phyloP scores from a whole-genome alignment of 768 basidiomycete genomes.

The Pisolithus microcarpus region DNA sequence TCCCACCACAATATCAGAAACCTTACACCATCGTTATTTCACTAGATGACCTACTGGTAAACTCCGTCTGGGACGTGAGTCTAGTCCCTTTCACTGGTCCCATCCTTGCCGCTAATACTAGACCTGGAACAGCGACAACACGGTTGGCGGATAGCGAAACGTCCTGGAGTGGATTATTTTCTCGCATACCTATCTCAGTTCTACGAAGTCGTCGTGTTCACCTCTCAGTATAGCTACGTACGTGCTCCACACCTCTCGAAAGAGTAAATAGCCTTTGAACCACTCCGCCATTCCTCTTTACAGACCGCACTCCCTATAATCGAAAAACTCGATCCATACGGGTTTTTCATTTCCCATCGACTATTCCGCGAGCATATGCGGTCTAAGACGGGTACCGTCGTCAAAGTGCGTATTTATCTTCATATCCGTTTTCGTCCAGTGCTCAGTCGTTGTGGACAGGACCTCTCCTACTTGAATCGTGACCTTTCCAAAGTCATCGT shows the following conservation, averaged over 20 bases:
- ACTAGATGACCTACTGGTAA: constrained; percentile 85
- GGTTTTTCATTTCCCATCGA: constrained; percentile 79
- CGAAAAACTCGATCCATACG: constrained; percentile 92
- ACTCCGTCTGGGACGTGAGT: constrained; percentile 94
- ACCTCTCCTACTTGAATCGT: constrained; percentile 91
- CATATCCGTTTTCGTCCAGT: background rate
- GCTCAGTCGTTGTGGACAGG: constrained; percentile 35
- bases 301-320: constrained; percentile 84
- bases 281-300: background rate
- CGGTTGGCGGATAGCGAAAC: constrained; percentile 96
- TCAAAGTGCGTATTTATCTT: constrained; percentile 53
- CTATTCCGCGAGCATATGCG: constrained; percentile 93
- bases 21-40: constrained; percentile 90
- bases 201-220: constrained; percentile 97
- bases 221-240: constrained; percentile 83
- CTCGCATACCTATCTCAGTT: constrained; percentile 95
- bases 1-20: constrained; percentile 75
- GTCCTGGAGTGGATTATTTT: constrained; percentile 98
- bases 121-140: constrained; percentile 62
- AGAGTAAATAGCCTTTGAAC: background rate
- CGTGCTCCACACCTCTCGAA: constrained; percentile 24
- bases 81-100: background rate
- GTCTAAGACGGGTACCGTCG: constrained; percentile 70
- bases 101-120: background rate
- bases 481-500: constrained; percentile 85